Base-by-base conservation (phyloP, 306 rosid species). In the Rosa persica region DNA sequence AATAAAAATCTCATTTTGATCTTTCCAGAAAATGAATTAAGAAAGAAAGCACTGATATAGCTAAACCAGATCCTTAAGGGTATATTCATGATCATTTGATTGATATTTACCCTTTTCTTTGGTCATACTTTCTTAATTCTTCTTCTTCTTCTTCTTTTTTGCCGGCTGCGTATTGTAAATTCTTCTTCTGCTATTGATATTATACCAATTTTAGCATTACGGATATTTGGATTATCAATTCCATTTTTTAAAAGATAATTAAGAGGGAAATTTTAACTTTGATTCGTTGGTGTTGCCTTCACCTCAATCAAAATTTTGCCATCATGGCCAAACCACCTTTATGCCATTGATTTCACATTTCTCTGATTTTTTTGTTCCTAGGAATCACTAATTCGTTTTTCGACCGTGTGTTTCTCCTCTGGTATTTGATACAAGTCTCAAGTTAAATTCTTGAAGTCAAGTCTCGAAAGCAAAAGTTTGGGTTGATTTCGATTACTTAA, bases 321-420 rank as follows among this genome's bases (percentile, higher is more conserved):
- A 27, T 30, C 46, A 16, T 72, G 65, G 65, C 64, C 61, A 52
- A 73, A 49, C 65, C 6, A 9, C 20, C 13, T 30, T 36, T 17
- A 11, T 55, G 67, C 23, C 77, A 58, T 74, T 22, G 77, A 61
- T 74, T 74, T 58, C 44, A 48, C 43, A 42, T 9, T 13, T 74
- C 77, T 40, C 40, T 74, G 23, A 1, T 73, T 57, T 30, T 30
- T 16, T 13, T 43, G 46, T 52, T 72, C 34, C 61, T 25, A 10
- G 10, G 39, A 51, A 36, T 51, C 25, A 8, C 17, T 70, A 44
- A 9, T 7, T 47, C 19, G 34, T 25, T 12, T 22, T 30, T 25
- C 8, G 13, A 25, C 16, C 66, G 8, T 25, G 8, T 12, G 66
- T 60, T 60, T 60, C 66, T 60, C 36, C 66, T 23, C 0, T 58